Base-by-base conservation (phyloP, 1,139 yeast genomes). In the Scheffersomyces cryptocercus region DNA sequence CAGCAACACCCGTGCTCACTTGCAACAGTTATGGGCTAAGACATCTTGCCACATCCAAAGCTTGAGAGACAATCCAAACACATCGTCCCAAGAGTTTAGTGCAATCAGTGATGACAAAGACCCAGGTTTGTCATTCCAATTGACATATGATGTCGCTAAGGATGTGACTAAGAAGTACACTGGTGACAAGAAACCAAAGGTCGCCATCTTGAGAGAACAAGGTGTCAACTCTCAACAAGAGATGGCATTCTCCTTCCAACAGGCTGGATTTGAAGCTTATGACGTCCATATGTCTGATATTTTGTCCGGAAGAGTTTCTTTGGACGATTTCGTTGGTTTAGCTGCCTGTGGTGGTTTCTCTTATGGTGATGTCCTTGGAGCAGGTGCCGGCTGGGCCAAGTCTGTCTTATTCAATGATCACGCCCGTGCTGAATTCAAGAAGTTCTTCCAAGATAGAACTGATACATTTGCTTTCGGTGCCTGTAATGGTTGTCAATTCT, bases 321-420 rank as follows among this genome's bases (percentile, higher is more conserved):
- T 95, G 54, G 84, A 81, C 56, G 85, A 82, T 39, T 95, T 93
- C 67, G 89, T 85, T 39, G 99, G 99, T 50, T 59, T 95, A 46
- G 99, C 98, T 43, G 99, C 99, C 4, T 95, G 99, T 71, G 99
- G 99, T 69, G 99, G 99, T 28, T 95, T 95, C 76, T 90, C 98
- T 2, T 95, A 91, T 62, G 99, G 99, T 77, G 99, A 95, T 68
- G 99, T 95, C 38, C 75, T 95, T 49, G 99, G 99, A 54, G 99
- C 99, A 28, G 99, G 97, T 64, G 89, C 95, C 41, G 99, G 99
- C 47, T 95, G 99, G 99, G 99, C 99, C 48, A 91, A 90, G 63
- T 88, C 97, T 14, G 96, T 93, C n/a, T 71, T 95, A 54, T 90
- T 84, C 77, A 86, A 93, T 61, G 88, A 83, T 31, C 75, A 72